Conservation (phyloP, 169 alveolate genomes). For the Blepharisma undulans region DNA sequence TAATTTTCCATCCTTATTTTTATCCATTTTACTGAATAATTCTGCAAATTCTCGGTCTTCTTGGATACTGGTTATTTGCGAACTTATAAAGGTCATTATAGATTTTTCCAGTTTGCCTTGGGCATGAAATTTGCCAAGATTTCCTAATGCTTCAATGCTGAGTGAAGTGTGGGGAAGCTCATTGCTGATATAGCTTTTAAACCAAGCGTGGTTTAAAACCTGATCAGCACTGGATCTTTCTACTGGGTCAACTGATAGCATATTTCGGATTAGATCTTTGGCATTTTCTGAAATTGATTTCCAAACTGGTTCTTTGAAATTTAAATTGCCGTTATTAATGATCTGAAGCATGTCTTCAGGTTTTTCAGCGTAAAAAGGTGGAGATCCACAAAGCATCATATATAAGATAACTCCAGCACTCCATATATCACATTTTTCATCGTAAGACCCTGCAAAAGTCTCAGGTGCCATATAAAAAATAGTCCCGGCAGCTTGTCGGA, state of each 20-base stretch:
- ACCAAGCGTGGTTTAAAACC: slow-evolving; percentile 52
- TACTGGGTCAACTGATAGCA: slow-evolving; percentile 47
- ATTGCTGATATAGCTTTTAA: background rate
- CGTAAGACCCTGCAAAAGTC: slow-evolving; percentile 61
- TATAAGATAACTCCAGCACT: slow-evolving; percentile 67
- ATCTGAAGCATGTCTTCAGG: slow-evolving; percentile 1
- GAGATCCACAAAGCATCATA: slow-evolving; percentile 60
- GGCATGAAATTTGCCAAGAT: slow-evolving; percentile 39
- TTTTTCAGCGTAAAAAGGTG: slow-evolving; percentile 58
- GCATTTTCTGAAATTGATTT: slow-evolving; percentile 26
- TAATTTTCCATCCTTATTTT: slow-evolving; percentile 57
- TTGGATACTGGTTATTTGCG: slow-evolving; percentile 37
- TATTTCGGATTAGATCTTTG: slow-evolving; percentile 53
- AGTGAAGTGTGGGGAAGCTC: background rate
- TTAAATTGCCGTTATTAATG: background rate
- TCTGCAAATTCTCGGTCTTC: slow-evolving; percentile 42
- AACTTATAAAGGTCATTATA: slow-evolving; percentile 44
- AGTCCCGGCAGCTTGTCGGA: slow-evolving; percentile 67
- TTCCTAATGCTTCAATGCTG: slow-evolving; percentile 31
- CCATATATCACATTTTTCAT: slow-evolving; percentile 69
- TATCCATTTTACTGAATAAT: slow-evolving; percentile 44
- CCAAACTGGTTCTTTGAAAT: slow-evolving; percentile 37
- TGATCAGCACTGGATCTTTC: slow-evolving; percentile 43
- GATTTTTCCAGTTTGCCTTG: slow-evolving; percentile 50
- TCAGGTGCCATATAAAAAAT: slow-evolving; percentile 80